These are phyloP conservation scores for Cymbidium sinense DNA, from an alignment of 106 monocot species.

Conservation along the genomic window DNA sequence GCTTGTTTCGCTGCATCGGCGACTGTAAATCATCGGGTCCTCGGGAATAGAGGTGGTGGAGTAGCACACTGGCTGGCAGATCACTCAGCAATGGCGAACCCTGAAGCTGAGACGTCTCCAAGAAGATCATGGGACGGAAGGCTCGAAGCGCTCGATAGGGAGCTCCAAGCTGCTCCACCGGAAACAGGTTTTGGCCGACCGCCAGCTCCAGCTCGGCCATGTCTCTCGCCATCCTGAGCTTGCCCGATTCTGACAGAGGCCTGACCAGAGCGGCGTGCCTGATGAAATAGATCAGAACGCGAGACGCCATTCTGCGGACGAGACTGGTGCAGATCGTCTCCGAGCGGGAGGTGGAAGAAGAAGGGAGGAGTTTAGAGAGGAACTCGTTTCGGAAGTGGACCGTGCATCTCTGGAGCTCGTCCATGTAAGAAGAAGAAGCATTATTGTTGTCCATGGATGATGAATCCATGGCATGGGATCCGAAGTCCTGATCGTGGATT, in stretches of 20 bases:
- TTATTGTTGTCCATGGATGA: conserved; percentile 58
- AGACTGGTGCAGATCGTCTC: conserved; percentile 73
- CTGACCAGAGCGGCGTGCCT: conserved; percentile 81
- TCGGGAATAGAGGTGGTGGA: conserved; percentile 87
- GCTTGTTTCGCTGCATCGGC: conserved; percentile 77
- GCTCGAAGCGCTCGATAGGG: conserved; percentile 85
- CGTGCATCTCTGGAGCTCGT: conserved; percentile 63
- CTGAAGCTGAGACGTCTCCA: conserved; percentile 67
- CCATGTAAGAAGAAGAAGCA: conserved; percentile 79
- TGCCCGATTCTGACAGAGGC: conserved; percentile 90
- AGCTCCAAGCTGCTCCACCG: conserved; percentile 88
- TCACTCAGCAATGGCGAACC: conserved; percentile 61
- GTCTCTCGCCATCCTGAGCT: conserved; percentile 92
- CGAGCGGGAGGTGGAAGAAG: conserved; percentile 49
- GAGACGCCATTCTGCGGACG: conserved; percentile 73
- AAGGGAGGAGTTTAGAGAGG: conserved; percentile 61
- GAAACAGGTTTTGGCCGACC: conserved; percentile 84
- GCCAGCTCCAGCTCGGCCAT: conserved; percentile 96
- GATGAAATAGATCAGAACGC: conserved; percentile 66
- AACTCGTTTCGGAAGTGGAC: conserved; percentile 77
- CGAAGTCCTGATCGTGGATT: conserved; percentile 86
- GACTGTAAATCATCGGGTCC: conserved; percentile 80
- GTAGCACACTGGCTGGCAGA: conserved; percentile 64
- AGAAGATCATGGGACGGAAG: conserved; percentile 71
- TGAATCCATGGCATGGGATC: conserved; percentile 29